These are phyloP conservation scores for Taiozyma onychis DNA, from an alignment of 1,139 yeast species.

Conservation along the genomic window DNA sequence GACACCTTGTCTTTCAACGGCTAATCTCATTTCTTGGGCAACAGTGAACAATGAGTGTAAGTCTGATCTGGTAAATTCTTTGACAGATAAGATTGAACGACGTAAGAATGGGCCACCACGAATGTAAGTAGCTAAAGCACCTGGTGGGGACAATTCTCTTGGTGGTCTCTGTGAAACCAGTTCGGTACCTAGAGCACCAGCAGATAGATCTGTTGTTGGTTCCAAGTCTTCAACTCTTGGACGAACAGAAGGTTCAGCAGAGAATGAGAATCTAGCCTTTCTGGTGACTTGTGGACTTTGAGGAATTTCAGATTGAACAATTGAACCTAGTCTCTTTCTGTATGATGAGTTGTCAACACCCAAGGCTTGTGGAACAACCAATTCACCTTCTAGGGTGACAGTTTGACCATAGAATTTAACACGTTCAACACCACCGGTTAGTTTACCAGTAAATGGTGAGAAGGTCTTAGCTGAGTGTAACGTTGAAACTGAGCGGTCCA, in stretches of 20 bases:
- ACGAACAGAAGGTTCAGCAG: constrained; percentile 37
- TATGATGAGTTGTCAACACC: constrained; percentile 49
- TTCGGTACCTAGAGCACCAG: constrained; percentile 57
- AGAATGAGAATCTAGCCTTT: constrained; percentile 36
- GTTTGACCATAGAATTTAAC: constrained; percentile 76
- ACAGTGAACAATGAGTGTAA: constrained; percentile 90
- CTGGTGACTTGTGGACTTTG: constrained; percentile 22
- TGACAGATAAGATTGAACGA: constrained; percentile 81
- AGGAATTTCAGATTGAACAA: constrained; percentile 20
- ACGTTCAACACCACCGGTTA: constrained; percentile 82
- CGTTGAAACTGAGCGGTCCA: constrained; percentile 58
- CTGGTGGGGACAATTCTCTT: constrained; percentile 65
- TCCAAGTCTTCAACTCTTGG: constrained; percentile 33
- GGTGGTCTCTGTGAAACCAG: constrained; percentile 74
- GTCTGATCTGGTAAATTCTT: constrained; percentile 80
- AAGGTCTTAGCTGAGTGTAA: constrained; percentile 37
- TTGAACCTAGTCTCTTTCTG: constrained; percentile 23
- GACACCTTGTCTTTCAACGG: constrained; percentile 95
- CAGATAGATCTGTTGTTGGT: constrained; percentile 24
- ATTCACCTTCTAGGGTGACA: constrained; percentile 76
- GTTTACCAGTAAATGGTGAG: constrained; percentile 49
- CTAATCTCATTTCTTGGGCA: constrained; percentile 96
- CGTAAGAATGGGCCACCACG: constrained; percentile 83
- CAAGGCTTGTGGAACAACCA: constrained; percentile 49
- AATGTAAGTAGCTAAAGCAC: constrained; percentile 69